A percentile compares a stretch with the other conserved stretches of the same genome.
Conservation (phyloP, 345 rosid species). For the Isatis tinctoria region DNA sequence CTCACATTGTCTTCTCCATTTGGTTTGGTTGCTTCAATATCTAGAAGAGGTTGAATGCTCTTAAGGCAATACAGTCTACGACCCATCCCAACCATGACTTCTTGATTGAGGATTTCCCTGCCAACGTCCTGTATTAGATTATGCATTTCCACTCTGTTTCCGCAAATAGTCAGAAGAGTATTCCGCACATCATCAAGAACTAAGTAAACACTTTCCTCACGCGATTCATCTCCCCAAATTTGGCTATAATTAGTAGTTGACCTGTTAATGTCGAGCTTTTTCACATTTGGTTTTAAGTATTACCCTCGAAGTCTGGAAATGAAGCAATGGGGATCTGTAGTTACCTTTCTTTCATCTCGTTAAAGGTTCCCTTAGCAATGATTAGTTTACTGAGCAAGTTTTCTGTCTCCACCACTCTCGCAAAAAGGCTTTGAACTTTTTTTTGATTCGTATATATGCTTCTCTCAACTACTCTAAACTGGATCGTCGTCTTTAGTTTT, state of each 20-base stretch:
- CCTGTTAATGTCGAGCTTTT: not conserved
- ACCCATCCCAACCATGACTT: not conserved
- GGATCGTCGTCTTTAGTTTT: too few species aligned
- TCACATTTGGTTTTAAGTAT: not conserved
- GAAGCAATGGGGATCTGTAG: slow-evolving; percentile 7
- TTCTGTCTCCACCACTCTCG: not conserved
- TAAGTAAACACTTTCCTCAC: not conserved
- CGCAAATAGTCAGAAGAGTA: not conserved
- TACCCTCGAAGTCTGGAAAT: not conserved
- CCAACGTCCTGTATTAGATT: slow-evolving; percentile 18
- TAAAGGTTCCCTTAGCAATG: not conserved
- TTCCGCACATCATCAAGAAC: slow-evolving; percentile 11
- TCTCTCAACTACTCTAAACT: too few species aligned
- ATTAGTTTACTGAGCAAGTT: slow-evolving; percentile 4
- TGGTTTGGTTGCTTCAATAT: not conserved
- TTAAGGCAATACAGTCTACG: not conserved
- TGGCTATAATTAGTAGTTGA: not conserved
- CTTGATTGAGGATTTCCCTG: not conserved
- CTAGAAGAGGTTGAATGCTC: slow-evolving; percentile 8
- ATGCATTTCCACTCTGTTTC: slow-evolving; percentile 10
- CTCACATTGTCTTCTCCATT: not conserved
- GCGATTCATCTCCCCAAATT: not conserved
- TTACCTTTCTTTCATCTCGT: not conserved
- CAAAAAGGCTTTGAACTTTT: too few species aligned
- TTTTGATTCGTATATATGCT: too few species aligned